Conservation (phyloP, 2,329 filamentous ascomycete genomes). For the Penicillium sp. region DNA sequence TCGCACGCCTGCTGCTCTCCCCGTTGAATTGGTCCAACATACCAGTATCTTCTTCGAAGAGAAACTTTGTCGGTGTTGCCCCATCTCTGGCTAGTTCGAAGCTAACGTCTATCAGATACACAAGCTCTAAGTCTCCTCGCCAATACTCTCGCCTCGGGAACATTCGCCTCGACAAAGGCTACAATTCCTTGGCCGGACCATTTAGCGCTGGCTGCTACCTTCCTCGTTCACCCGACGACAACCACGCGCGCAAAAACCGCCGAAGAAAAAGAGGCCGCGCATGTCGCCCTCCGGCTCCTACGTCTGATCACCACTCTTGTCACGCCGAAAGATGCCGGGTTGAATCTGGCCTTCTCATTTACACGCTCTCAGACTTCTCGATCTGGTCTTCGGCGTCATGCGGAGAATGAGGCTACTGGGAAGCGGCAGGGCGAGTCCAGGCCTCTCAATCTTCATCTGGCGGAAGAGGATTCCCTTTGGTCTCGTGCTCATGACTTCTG, state of each 20-base stretch:
- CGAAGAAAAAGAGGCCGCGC: constrained; percentile 58
- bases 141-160: constrained; percentile 32
- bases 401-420: constrained; percentile 16
- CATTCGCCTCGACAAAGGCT: constrained; percentile 43
- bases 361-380: constrained; percentile 35
- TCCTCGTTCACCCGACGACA: constrained; percentile 73
- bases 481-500: constrained; percentile 78
- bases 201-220: constrained; percentile 68
- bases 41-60: constrained; percentile 71
- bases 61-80: constrained; percentile 53
- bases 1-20: constrained; percentile 52
- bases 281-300: constrained; percentile 64
- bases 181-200: constrained; percentile 65
- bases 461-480: constrained; percentile 64
- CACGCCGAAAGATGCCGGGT: constrained; percentile 63
- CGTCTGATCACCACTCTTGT: constrained; percentile 59
- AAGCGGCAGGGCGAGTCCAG: constrained; percentile 45
- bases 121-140: constrained; percentile 60
- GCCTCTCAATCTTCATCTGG: constrained; percentile 54
- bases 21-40: constrained; percentile 60
- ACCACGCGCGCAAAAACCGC: constrained; percentile 64
- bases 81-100: background rate
- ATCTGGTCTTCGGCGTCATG: constrained; percentile 25
- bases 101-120: constrained; percentile 38
- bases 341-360: constrained; percentile 70